Conservation (phyloP, 148 eudicot species). For the Nyssa sinensis region DNA sequence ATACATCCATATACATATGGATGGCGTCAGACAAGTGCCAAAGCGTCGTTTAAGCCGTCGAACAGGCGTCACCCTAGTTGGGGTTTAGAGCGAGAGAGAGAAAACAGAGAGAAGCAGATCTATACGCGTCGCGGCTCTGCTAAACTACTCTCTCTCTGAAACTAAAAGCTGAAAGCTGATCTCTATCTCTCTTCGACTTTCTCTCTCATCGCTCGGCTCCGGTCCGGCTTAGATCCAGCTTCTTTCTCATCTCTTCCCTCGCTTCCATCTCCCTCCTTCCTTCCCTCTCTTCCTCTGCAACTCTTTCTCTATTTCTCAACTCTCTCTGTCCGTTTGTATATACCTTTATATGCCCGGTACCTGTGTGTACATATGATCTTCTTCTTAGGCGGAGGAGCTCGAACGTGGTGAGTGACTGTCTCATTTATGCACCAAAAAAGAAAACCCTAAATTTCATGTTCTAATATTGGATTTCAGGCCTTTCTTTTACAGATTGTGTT, state of each 20-base stretch:
- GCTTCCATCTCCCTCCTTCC: background rate
- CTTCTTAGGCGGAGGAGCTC: conserved; percentile 6
- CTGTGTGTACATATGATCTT: background rate
- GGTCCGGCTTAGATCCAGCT: conserved; percentile 24
- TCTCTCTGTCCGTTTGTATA: background rate
- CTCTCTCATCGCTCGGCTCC: conserved; percentile 24
- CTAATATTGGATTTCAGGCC: background rate
- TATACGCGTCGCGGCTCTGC: conserved; percentile 7
- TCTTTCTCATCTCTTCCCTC: background rate
- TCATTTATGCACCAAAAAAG: background rate
- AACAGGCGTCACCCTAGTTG: background rate
- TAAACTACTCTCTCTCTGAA: background rate
- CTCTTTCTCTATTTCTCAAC: background rate
- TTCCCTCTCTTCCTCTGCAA: background rate
- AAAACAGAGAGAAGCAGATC: background rate
- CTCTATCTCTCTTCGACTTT: conserved; percentile 1
- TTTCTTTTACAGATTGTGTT: background rate
- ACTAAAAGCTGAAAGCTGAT: too few relatives aligned
- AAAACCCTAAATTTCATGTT: background rate
- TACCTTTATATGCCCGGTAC: background rate
- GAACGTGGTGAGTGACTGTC: conserved; percentile 3
- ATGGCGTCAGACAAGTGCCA: conserved; percentile 3
- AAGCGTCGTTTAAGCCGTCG: conserved; percentile 10
- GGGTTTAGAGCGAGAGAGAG: background rate
- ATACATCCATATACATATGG: too few relatives aligned